Evolutionary conservation across 2,329 filamentous ascomycete genomes (phyloP).

Genomic region (Rhytidhysteron rufulum): DNA sequence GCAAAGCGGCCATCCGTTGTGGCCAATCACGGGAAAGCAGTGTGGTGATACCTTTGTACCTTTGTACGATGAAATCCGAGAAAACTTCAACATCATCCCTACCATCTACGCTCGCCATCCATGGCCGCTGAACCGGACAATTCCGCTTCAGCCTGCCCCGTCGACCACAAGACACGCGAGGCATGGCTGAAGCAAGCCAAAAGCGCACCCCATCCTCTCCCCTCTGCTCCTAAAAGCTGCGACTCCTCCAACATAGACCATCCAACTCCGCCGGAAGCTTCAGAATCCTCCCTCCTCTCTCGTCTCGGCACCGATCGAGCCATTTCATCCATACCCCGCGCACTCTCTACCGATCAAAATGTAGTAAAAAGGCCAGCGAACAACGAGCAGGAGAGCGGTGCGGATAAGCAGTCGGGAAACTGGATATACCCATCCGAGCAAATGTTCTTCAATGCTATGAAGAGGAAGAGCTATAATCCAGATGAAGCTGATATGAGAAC

Average conservation of each 20-base stretch:
- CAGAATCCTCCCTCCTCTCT: constrained; percentile 23
- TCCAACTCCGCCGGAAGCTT: constrained; percentile 15
- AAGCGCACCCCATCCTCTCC: constrained; percentile 26
- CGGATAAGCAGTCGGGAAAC: constrained; percentile 68
- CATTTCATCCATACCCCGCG: constrained; percentile 37
- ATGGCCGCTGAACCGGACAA: constrained; percentile 24
- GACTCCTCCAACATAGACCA: constrained; percentile 36
- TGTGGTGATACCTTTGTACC: too few relatives aligned
- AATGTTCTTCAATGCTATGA: constrained; percentile 98
- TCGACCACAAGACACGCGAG: constrained; percentile 84
- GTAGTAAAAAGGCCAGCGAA: constrained; percentile 56
- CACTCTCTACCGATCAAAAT: constrained; percentile 26
- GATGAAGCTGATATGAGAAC: constrained; percentile 75
- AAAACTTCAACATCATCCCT: too few relatives aligned
- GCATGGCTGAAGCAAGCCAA: constrained; percentile 75
- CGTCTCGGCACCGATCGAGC: constrained; percentile 43
- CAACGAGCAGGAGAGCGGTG: constrained; percentile 65
- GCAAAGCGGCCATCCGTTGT: too few relatives aligned
- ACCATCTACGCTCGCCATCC: background rate
- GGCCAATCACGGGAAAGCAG: too few relatives aligned
- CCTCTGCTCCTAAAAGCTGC: constrained; percentile 25
- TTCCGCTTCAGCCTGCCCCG: constrained; percentile 62
- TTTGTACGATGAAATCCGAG: too few relatives aligned
- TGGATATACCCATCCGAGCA: constrained; percentile 97
- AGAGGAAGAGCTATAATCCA: constrained; percentile 78